Evolutionary conservation across 1,284 basidiomycete species (phyloP), one percentile per base, ranked within the genome.

Genomic region (Fereydounia khargensis): DNA sequence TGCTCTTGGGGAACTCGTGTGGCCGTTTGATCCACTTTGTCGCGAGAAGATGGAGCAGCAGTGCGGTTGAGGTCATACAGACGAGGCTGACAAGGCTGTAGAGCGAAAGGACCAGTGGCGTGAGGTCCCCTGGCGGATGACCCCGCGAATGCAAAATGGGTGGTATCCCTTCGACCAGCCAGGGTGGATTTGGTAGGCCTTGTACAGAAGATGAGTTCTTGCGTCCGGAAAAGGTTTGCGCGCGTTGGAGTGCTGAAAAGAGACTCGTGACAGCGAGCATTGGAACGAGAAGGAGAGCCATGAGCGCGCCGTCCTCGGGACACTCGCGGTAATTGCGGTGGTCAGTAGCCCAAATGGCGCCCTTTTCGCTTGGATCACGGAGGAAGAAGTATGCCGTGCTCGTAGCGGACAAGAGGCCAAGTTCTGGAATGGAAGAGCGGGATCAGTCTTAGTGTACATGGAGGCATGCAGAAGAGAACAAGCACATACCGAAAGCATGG

Each of bases 321-420:
- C 62, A 65, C 17, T 45, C 24, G 24, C 67, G 58, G 28, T 65
- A 70, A 32, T 65, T 65, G 42, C 68, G 58, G 28, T 50, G 52
- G 22, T 70, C 65, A 21, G 68, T 70, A 13, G 65, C 62, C 68
- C 65, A 70, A 27, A 70, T 66, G 24, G 56, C 55, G 10, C 63
- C 54, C 23, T 55, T 40, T 39, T 59, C 57, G 23, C 52, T 42
- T 1, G 53, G 52, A 24, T 42, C 30, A 13, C 60, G 56, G 4
- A 64, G 36, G 28, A 66, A 46, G 35, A 59, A 55, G 55, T 64
- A 66, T 21, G 59, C 53, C 17, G 51, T 35, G 39, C 54, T 61
- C 36, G 44, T 25, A 22, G 52, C 47, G 27, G 61, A 46, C 14
- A 61, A 39, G 20, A 54, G 39, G 21, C 60, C 64, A 20, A 67